Evolutionary conservation across 768 basidiomycete species (phyloP).

Genomic region (Termitomyces bulborhizus): DNA sequence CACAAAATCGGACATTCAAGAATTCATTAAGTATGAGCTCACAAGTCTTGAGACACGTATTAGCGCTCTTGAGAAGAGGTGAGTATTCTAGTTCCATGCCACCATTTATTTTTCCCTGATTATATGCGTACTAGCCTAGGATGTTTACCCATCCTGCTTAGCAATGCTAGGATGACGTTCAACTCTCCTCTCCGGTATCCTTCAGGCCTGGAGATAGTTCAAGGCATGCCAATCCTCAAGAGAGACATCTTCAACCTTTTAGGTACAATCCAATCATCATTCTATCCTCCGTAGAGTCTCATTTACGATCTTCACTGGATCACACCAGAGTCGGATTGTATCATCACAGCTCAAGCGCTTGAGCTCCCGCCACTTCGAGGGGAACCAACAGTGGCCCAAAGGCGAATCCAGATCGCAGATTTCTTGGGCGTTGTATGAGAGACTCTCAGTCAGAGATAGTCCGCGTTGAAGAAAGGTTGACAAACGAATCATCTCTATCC

Average conservation of each 20-base stretch:
- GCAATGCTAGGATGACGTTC: background rate
- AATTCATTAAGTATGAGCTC: background rate
- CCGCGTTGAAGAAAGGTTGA: no score
- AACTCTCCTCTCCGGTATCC: background rate
- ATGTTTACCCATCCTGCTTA: background rate
- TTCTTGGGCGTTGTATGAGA: background rate
- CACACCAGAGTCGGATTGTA: constrained; percentile 1
- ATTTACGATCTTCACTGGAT: background rate
- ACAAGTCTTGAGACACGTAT: background rate
- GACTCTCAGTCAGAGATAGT: background rate
- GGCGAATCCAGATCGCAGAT: background rate
- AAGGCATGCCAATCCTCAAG: background rate
- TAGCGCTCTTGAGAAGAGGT: background rate
- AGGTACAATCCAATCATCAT: background rate
- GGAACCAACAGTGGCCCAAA: background rate
- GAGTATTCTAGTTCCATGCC: background rate
- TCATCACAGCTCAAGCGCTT: background rate
- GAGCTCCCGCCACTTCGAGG: background rate
- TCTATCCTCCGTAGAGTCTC: background rate
- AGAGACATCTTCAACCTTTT: background rate
- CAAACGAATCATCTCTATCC: no score
- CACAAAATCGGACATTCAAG: background rate
- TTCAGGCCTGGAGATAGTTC: background rate
- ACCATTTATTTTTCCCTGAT: background rate
- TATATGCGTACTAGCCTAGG: background rate